A percentile compares a stretch with the other conserved stretches of the same genome.
phyloP scores from a whole-genome alignment of 2,329 filamentous ascomycete species.

The Parasarocladium wereldwijsianum region DNA sequence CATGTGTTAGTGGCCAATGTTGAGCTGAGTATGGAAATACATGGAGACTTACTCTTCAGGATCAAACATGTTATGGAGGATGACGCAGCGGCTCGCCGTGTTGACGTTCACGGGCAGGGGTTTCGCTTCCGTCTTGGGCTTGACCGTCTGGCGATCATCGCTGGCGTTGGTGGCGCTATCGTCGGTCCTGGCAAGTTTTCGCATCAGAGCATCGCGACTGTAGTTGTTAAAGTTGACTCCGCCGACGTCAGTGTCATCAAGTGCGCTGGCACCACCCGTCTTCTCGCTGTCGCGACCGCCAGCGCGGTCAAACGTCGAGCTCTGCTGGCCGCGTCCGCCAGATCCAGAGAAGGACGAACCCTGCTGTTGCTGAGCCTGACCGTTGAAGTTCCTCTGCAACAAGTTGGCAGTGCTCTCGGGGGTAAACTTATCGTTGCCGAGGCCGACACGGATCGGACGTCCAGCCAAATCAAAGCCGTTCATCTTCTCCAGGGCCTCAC shows the following conservation, averaged over 20 bases:
- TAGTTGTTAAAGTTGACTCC: constrained; percentile 99
- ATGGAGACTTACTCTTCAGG: constrained; percentile 60
- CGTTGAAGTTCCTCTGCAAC: constrained; percentile 71
- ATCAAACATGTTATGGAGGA: constrained; percentile 93
- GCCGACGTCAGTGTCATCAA: constrained; percentile 94
- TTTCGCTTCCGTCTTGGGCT: constrained; percentile 67
- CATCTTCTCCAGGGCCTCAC: constrained; percentile 95
- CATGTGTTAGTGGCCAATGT: constrained; percentile 16
- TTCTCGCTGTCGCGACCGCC: constrained; percentile 83
- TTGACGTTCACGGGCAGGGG: constrained; percentile 64
- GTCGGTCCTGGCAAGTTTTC: constrained; percentile 92
- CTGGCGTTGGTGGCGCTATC: constrained; percentile 52
- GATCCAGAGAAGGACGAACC: constrained; percentile 84
- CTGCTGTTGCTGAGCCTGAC: constrained; percentile 52
- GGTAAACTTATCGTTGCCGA: constrained; percentile 99
- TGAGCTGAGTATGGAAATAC: neutral
- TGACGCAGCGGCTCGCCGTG: constrained; percentile 84
- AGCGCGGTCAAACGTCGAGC: constrained; percentile 81
- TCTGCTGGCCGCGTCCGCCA: constrained; percentile 73
- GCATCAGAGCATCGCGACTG: constrained; percentile 95
- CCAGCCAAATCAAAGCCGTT: constrained; percentile 97
- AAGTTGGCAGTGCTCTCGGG: constrained; percentile 89
- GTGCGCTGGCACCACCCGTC: constrained; percentile 76
- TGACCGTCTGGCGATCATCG: constrained; percentile 57
- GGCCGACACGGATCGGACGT: constrained; percentile 92